These are phyloP conservation scores for Dovyalis caffra DNA, from an alignment of 345 rosid genomes.

Conservation along the genomic window DNA sequence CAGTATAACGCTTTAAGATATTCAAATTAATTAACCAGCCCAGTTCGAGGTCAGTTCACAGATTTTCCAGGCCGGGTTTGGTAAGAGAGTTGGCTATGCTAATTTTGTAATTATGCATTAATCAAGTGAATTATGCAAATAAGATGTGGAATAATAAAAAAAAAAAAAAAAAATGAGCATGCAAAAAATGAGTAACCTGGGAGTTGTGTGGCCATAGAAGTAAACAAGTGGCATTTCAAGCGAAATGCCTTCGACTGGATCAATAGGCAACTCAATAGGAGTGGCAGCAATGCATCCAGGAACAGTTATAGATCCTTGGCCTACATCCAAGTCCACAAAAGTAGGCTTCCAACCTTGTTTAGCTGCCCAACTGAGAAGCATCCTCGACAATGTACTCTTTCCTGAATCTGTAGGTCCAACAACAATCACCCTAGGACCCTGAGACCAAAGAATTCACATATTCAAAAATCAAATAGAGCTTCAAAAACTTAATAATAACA, in stretches of 20 bases:
- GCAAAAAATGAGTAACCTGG: constrained; percentile 47
- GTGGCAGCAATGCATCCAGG: constrained; percentile 92
- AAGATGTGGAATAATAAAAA: background rate
- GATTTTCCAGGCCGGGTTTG: no score
- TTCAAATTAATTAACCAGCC: no score
- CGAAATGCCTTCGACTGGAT: constrained; percentile 91
- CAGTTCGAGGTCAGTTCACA: no score
- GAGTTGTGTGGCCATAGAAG: constrained; percentile 77
- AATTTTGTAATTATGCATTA: no score
- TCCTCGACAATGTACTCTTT: constrained; percentile 79
- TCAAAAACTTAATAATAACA: background rate
- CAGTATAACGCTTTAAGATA: no score
- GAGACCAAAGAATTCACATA: constrained; percentile 4
- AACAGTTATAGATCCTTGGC: constrained; percentile 84
- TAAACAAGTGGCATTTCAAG: constrained; percentile 87
- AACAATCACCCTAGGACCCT: constrained; percentile 90
- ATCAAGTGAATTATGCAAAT: background rate
- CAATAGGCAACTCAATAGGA: constrained; percentile 88
- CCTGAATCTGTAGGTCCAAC: constrained; percentile 95
- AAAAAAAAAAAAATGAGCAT: no score
- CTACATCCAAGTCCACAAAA: constrained; percentile 85
- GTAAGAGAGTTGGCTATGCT: no score
- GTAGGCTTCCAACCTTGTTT: constrained; percentile 90
- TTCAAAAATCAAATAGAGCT: no score
- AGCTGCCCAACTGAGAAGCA: constrained; percentile 99